These are phyloP conservation scores for Suillus occidentalis DNA, from an alignment of 768 basidiomycete species.

Conservation along the genomic window DNA sequence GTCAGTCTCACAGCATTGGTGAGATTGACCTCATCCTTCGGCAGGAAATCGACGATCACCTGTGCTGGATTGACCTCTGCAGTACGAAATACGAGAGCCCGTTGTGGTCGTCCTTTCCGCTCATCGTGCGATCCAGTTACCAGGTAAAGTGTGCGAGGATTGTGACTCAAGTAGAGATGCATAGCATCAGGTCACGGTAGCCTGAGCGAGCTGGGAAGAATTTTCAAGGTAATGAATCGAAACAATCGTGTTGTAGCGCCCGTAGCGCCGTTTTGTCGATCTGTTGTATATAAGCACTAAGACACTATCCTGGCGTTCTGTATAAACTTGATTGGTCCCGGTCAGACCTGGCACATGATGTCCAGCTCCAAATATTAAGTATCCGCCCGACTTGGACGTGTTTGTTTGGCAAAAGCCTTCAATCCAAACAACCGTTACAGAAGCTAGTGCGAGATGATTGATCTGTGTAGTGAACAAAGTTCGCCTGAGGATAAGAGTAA, in stretches of 20 bases:
- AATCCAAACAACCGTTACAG: constrained; percentile 3
- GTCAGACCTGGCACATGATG: background rate
- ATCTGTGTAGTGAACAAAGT: background rate
- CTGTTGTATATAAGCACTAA: constrained; percentile 6
- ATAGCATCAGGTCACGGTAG: constrained; percentile 36
- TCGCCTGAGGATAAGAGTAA: background rate
- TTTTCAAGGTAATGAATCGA: background rate
- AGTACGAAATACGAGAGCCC: constrained; percentile 72
- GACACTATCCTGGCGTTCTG: constrained; percentile 13
- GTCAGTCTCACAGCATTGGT: constrained; percentile 62
- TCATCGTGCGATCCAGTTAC: constrained; percentile 71
- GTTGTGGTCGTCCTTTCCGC: constrained; percentile 53
- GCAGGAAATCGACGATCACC: constrained; percentile 86
- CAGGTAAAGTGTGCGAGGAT: constrained; percentile 71
- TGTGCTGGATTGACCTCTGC: constrained; percentile 52
- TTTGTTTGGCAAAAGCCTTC: constrained; percentile 12
- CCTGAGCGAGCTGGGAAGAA: background rate
- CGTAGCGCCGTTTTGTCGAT: background rate
- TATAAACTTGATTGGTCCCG: background rate
- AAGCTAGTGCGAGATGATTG: too few species aligned
- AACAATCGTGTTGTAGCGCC: background rate
- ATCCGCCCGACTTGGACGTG: background rate
- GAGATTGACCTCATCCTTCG: constrained; percentile 70
- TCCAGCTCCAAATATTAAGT: background rate
- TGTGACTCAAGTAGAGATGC: constrained; percentile 72